These are phyloP conservation scores for Gossypium schwendimanii DNA, from an alignment of 441 rosid species.

Conservation along the genomic window DNA sequence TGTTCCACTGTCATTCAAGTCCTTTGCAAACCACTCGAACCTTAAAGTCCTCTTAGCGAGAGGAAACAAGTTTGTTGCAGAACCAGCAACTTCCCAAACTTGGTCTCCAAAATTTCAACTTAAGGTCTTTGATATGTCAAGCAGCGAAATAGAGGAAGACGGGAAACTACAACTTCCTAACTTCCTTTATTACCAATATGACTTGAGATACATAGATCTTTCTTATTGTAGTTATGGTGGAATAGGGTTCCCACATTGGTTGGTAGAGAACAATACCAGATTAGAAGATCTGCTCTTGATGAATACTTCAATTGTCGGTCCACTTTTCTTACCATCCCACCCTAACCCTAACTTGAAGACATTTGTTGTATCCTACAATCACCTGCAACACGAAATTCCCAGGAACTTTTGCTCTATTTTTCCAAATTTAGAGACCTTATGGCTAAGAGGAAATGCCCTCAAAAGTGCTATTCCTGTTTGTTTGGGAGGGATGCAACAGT, in stretches of 20 bases:
- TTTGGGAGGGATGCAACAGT: too few species aligned
- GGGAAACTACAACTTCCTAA: neutral
- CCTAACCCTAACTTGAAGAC: neutral
- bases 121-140: neutral
- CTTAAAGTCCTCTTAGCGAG: neutral
- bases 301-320: neutral
- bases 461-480: too few species aligned
- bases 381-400: neutral
- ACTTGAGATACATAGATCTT: neutral
- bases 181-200: neutral
- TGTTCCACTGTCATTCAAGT: neutral
- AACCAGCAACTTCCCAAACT: neutral
- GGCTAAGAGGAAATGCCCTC: neutral
- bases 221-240: neutral
- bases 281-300: neutral
- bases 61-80: neutral
- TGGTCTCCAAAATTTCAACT: neutral
- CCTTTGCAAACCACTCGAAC: neutral
- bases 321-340: neutral
- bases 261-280: neutral
- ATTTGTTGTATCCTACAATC: neutral
- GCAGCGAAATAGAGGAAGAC: neutral
- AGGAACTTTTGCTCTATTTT: neutral
- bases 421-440: too few species aligned
- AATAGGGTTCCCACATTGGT: neutral